Evolutionary conservation across 202 grass and related monocot species (phyloP), one percentile per base, ranked within the genome.

Genomic region (Miscanthus sacchariflorus): DNA sequence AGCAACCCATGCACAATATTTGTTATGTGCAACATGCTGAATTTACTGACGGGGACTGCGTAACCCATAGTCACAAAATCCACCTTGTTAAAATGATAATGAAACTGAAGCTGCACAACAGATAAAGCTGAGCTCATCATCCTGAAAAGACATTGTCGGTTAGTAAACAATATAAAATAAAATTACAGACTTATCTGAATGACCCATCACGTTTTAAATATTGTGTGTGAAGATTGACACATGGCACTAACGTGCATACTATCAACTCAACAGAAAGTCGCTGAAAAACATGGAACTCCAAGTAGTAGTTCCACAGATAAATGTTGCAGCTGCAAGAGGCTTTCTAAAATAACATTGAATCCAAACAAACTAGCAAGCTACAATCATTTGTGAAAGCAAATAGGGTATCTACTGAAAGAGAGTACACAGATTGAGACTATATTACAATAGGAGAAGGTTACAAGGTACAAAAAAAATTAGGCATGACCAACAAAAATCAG

Each of bases 401-500:
- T 65, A 61, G 9, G 3, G n/a, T 25, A 64, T 63, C 58, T 64
- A 64, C n/a, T 12, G 63, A 65, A 0, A 27, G 24, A 65, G 27
- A 33, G 12, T 14, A 14, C 24, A 30, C 15, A 68, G 27, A 30
- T 67, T 67, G 66, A 68, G 66, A 68, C 27, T 68, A 68, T 30
- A 67, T 68, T 65, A 18, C 12, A 52, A 40, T 14, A 65, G 10
- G 28, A 28, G 40, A 68, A 56, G 21, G 7, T 46, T 38, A 65
- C 12, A 85, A 65, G 25, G 69, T 18, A 74, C n/a, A 44, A 44
- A 48, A 82, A 58, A 80, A 77, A 68, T 23, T 23, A 24, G 44
- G 30, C 87, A 81, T 48, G 43, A 7, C 13, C 43, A 28, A 77
- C 25, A 79, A 74, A 79, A 86, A 86, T 66, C 1, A 28, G 27